Evolutionary conservation across 148 eudicot species (phyloP).

Genomic region (Vaccinium myrtillus): DNA sequence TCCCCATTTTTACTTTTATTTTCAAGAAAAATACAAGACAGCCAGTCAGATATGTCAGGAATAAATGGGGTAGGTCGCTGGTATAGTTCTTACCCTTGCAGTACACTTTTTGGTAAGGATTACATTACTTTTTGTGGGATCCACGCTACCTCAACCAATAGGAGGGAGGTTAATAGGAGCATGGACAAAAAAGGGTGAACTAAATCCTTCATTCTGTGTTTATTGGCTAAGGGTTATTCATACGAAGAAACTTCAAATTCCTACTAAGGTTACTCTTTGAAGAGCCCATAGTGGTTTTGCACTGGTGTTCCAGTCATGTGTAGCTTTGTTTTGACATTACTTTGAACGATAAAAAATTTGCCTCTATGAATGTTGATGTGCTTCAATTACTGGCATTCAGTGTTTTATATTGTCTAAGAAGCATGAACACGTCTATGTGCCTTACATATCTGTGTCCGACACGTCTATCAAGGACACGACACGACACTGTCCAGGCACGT

Average conservation of each 20-base stretch:
- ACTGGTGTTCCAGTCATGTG: not conserved
- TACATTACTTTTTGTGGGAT: no score
- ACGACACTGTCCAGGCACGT: no score
- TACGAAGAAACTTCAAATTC: not conserved
- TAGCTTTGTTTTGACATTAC: not conserved
- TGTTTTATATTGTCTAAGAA: not conserved
- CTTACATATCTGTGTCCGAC: no score
- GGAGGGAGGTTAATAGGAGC: no score
- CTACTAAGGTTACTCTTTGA: not conserved
- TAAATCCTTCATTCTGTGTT: not conserved
- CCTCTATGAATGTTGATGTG: not conserved
- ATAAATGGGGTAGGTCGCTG: no score
- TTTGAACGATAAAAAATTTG: not conserved
- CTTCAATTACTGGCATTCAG: not conserved
- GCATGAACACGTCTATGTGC: no score
- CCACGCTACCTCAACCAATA: no score
- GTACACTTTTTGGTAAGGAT: no score
- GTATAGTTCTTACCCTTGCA: no score
- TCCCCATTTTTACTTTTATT: not conserved
- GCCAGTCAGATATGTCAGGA: no score
- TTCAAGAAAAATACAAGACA: not conserved
- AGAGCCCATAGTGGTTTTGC: not conserved
- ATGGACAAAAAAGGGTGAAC: no score
- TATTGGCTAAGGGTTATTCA: not conserved
- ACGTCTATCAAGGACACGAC: no score